Conservation (phyloP, 2,329 filamentous ascomycete species). For the Waltergamsia citrina region DNA sequence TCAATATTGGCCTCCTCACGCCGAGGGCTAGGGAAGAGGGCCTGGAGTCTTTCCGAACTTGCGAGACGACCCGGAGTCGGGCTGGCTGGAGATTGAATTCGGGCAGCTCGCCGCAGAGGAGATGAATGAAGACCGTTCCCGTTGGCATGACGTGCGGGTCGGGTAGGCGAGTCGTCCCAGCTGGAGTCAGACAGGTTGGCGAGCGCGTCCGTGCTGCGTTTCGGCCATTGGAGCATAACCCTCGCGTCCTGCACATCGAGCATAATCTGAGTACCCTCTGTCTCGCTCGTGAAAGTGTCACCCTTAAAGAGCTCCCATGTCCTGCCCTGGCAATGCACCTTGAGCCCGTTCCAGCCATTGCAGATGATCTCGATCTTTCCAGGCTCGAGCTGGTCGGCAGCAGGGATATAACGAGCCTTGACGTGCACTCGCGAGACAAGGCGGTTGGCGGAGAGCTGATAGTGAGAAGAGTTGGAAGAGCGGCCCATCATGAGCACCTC, state of each 20-base stretch:
- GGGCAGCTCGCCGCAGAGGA: slow-evolving; percentile 43
- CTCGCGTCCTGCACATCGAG: slow-evolving; percentile 89
- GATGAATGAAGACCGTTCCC: slow-evolving; percentile 32
- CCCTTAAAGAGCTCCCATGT: slow-evolving; percentile 82
- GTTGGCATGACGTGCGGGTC: slow-evolving; percentile 7
- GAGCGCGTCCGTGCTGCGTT: slow-evolving; percentile 26
- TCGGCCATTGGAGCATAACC: slow-evolving; percentile 83
- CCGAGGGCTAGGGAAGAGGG: slow-evolving; percentile 28
- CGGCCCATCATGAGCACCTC: slow-evolving; percentile 80
- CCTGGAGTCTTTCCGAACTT: slow-evolving; percentile 34
- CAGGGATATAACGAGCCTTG: slow-evolving; percentile 72
- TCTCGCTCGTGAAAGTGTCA: slow-evolving; percentile 83
- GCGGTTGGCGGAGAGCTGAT: slow-evolving; percentile 85
- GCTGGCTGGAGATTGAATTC: slow-evolving; percentile 69
- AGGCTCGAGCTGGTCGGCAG: slow-evolving; percentile 55
- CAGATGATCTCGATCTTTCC: slow-evolving; percentile 76
- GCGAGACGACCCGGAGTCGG: slow-evolving; percentile 38
- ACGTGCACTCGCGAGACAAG: slow-evolving; percentile 91
- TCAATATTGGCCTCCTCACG: slow-evolving; percentile 44
- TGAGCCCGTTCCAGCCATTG: slow-evolving; percentile 91
- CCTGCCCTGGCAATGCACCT: slow-evolving; percentile 81
- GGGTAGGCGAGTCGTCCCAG: slow-evolving; percentile 55
- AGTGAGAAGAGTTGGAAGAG: slow-evolving; percentile 91
- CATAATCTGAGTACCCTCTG: slow-evolving; percentile 83
- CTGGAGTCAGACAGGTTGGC: slow-evolving; percentile 55